Conservation (phyloP, 176 grass and related monocot genomes). For the Ensete glaucum region DNA sequence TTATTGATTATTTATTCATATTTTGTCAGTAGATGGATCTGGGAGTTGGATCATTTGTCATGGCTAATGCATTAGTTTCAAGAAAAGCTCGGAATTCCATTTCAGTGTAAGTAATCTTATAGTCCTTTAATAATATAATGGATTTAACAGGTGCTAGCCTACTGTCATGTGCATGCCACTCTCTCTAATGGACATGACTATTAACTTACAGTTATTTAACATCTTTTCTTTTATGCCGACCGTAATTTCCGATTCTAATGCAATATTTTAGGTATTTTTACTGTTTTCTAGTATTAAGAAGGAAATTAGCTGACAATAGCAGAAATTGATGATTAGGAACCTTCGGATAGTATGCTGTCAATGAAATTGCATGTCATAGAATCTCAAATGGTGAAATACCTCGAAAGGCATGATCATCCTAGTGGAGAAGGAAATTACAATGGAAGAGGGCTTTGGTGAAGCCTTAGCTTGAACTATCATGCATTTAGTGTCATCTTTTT, state of each 20-base stretch:
- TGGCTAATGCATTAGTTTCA: conserved; percentile 83
- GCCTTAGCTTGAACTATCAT: not conserved
- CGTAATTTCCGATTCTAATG: not conserved
- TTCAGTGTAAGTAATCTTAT: conserved; percentile 25
- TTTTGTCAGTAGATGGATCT: conserved; percentile 82
- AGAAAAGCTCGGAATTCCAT: conserved; percentile 61
- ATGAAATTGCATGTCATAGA: not conserved
- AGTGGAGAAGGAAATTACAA: no score
- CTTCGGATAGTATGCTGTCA: not conserved
- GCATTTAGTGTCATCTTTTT: not conserved
- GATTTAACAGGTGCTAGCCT: not conserved
- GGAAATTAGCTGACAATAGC: not conserved
- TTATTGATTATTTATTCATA: conserved; percentile 15
- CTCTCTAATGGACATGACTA: not conserved
- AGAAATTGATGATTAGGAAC: not conserved
- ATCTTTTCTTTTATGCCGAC: not conserved
- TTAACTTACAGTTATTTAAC: no score
- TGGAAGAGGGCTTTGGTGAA: no score
- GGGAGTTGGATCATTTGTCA: conserved; percentile 91
- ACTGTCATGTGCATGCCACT: not conserved
- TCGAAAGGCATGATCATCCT: not conserved
- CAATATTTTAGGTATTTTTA: not conserved
- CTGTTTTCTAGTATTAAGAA: not conserved
- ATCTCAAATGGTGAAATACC: not conserved
- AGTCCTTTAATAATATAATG: conserved; percentile 1